Evolutionary conservation across 1,284 basidiomycete species (phyloP), one percentile per base, ranked within the genome.

Genomic region (Cutaneotrichosporon spelunceum): DNA sequence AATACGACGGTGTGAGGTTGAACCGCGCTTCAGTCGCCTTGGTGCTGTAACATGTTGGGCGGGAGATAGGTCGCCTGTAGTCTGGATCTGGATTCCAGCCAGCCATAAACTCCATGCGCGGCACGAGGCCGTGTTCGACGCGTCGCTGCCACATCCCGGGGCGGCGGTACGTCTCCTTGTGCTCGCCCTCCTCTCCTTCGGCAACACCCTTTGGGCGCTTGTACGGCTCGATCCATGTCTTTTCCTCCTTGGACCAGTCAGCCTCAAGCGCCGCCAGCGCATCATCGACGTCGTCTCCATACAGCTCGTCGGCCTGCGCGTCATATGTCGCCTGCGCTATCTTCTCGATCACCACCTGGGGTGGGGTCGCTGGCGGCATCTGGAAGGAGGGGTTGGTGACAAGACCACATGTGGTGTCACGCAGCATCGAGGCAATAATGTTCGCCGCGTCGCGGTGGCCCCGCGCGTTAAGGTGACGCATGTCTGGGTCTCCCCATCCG

Each of bases 401-500:
- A 66, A 76, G 72, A 3, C 62, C 62, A 57, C 78, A 79, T 0
- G 73, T 65, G 19, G 67, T 69, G 56, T 79, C 77, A 27, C 70
- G 68, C 11, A 78, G 42, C 24, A 79, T 64, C 34, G 71, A 70
- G 4, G 70, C 69, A 11, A 74, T 65, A 14, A 79, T 65, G 59
- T 69, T 70, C 0, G 68, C 68, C 14, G 76, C 64, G 57, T 79
- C 78, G 4, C 68, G 67, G 62, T 79, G 78, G 1, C 78, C 77
- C 0, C 70, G 68, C 0, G 68, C 49, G 56, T 76, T 76, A 61
- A 79, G 61, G 57, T 79, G 78, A 1, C 78, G 69, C 27, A 65
- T 69, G 63, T 79, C 78, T 2, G 76, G 70, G 42, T 73, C 68
- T 14, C 72, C 70, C 75, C 75, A 78, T 44, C 77, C 77, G 55